Evolutionary conservation across 2,329 filamentous ascomycete species (phyloP).

Genomic region (Triangularia verruculosa): DNA sequence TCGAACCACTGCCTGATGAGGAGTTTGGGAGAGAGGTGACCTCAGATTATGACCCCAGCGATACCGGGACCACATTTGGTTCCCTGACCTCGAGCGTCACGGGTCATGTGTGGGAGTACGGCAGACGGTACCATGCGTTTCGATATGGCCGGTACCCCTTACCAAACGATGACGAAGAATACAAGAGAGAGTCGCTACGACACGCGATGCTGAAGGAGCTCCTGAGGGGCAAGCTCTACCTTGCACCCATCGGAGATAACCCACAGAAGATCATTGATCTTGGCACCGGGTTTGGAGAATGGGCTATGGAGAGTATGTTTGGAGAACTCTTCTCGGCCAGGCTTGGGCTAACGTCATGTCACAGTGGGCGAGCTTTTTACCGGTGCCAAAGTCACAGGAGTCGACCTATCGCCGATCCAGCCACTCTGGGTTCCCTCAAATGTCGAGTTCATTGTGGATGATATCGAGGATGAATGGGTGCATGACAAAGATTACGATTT

Average conservation of each 20-base stretch:
- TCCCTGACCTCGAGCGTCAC: slow-evolving; percentile 29
- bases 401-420: slow-evolving; percentile 43
- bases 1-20: slow-evolving; percentile 22
- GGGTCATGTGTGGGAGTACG: slow-evolving; percentile 31
- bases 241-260: slow-evolving; percentile 43
- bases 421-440: slow-evolving; percentile 51
- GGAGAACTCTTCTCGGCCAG: neutral
- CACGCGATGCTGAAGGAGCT: slow-evolving; percentile 49
- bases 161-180: slow-evolving; percentile 52
- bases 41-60: slow-evolving; percentile 29
- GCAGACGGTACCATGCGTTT: slow-evolving; percentile 48
- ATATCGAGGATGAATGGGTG: slow-evolving; percentile 54
- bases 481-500: slow-evolving; percentile 57
- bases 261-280: slow-evolving; percentile 51
- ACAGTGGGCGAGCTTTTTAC: slow-evolving; percentile 46
- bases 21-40: slow-evolving; percentile 20
- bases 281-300: slow-evolving; percentile 51
- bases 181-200: slow-evolving; percentile 47
- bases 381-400: slow-evolving; percentile 45
- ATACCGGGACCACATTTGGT: slow-evolving; percentile 25
- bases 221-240: slow-evolving; percentile 40
- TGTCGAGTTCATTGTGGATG: slow-evolving; percentile 55
- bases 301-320: slow-evolving; percentile 51
- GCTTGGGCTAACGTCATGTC: neutral
- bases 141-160: slow-evolving; percentile 47